Evolutionary conservation across 208 protist species (phyloP), one percentile per base, ranked within the genome.

Genomic region (Eutreptiella sp.): DNA sequence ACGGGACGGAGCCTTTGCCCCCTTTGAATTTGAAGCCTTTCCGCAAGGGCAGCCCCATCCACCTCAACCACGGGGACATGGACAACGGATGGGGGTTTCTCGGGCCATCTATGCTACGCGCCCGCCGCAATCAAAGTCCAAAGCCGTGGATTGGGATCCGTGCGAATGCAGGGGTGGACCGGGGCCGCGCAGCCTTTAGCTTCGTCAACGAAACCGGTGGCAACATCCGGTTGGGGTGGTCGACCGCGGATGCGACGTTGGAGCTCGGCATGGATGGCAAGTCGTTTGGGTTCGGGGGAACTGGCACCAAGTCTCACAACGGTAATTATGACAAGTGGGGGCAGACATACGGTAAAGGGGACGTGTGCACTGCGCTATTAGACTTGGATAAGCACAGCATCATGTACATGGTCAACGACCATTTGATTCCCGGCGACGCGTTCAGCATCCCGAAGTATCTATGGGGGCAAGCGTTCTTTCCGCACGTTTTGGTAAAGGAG

Each of bases 111-210:
- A 27, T 57, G n/a, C 33, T 33, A 7, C 14, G 50, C 14, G 50
- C 50, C 11, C 50, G 50, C 14, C 7, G 50, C 21, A 57, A 41
- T 24, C 21, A 57, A 33, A 23, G 11, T n/a, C 14, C 16, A 9
- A 57, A 57, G 28, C 50, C 50, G 28, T 57, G 50, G 50, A 57
- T 57, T 26, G 50, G 50, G n/a, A 42, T 57, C 14, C 50, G 50
- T 11, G 50, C 36, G n/a, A 57, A 57, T 33, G 7, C 11, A 7
- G 50, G 50, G n/a, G 50, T 46, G 11, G 16, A 19, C 31, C 11
- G n/a, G n/a, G 50, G 50, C 14, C 33, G 23, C 14, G 50, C 39
- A 7, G 50, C 50, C 31, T 57, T 57, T 33, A 9, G 11, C 11
- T 57, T 57, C 36, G 31, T 7, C 11, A 57, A 57, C 36, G 50